Base-by-base conservation (phyloP, 2,329 filamentous ascomycete species). In the Epichloe amarillans region DNA sequence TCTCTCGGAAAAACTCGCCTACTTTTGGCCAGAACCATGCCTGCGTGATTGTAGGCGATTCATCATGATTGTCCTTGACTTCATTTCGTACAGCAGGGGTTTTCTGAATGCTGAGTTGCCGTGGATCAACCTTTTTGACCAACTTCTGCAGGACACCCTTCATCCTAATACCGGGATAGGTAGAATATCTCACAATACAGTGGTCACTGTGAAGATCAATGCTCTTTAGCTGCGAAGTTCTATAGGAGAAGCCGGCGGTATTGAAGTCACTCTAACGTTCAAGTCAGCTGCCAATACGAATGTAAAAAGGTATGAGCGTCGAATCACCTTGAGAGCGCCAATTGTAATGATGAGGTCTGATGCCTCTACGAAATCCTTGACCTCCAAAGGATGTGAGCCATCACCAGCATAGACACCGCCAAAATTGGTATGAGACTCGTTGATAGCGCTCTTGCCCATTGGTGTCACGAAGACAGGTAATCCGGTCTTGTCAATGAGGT, bases 401-500 rank as follows among this genome's bases (percentile, higher is more conserved):
- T 77, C 76, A n/a, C 89, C 89, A 8, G 85, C 84, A 64, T 95
- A 94, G 5, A 95, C 86, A 55, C 89, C 89, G 21, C 86, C 86
- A 58, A 84, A 95, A 60, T 79, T 85, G n/a, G 76, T 71, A 45
- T 85, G 75, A 2, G 77, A 77, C 66, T 95, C 88, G 60, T 93
- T 77, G 45, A 95, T 77, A 19, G 86, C 85, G 17, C 88, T 80
- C 69, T 95, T 95, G 45, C 88, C 88, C 85, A 94, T 94, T 2
- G 88, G 87, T 0, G 88, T 85, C n/a, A 90, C 86, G 59, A 93
- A 94, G 0, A 86, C 84, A 4, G 89, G 88, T 7, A 95, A 71
- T 4, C 79, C 73, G 1, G 86, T 86, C 65, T 83, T 86, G 53
- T 83, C 73, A 48, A 94, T 71, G 15, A 95, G 72, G 7, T 79